Percentiles rank a stretch among this genome's conserved stretches.
Conservation (phyloP, 192 early-diverging fungal genomes). For the Radiomyces spectabilis region DNA sequence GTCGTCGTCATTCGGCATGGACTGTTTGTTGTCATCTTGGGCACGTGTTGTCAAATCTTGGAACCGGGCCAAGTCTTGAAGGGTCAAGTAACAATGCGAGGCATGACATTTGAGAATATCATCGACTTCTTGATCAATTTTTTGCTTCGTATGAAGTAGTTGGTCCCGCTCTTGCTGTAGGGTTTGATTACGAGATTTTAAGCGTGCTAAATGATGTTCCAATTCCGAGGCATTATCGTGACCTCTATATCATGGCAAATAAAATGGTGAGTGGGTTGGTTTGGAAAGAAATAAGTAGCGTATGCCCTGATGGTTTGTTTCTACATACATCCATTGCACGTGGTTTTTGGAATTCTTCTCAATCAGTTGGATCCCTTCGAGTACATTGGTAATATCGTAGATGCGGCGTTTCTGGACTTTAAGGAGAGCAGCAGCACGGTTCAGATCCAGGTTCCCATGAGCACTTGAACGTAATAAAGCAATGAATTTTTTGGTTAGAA, state of each 20-base stretch:
- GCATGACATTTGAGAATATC: neutral
- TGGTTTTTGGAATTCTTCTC: slow-evolving; percentile 62
- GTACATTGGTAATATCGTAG: slow-evolving; percentile 60
- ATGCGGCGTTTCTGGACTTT: slow-evolving; percentile 59
- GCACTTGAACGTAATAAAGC: slow-evolving; percentile 31
- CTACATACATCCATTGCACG: slow-evolving; percentile 59
- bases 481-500: slow-evolving; percentile 53
- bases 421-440: slow-evolving; percentile 42
- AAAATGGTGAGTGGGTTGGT: no score
- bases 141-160: neutral
- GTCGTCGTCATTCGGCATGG: neutral
- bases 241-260: no score
- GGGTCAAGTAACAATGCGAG: slow-evolving; percentile 16
- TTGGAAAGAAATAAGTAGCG: no score
- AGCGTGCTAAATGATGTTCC: no score
- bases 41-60: slow-evolving; percentile 5
- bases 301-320: no score
- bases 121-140: slow-evolving; percentile 4
- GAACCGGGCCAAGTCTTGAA: slow-evolving; percentile 12
- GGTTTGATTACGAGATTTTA: slow-evolving; percentile 1
- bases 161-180: slow-evolving; percentile 7
- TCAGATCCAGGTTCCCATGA: slow-evolving; percentile 50
- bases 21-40: slow-evolving; percentile 9
- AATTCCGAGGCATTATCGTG: no score
- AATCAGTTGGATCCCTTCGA: slow-evolving; percentile 55